phyloP scores from a whole-genome alignment of 2,329 filamentous ascomycete genomes.

The Emericellopsis atlantica region DNA sequence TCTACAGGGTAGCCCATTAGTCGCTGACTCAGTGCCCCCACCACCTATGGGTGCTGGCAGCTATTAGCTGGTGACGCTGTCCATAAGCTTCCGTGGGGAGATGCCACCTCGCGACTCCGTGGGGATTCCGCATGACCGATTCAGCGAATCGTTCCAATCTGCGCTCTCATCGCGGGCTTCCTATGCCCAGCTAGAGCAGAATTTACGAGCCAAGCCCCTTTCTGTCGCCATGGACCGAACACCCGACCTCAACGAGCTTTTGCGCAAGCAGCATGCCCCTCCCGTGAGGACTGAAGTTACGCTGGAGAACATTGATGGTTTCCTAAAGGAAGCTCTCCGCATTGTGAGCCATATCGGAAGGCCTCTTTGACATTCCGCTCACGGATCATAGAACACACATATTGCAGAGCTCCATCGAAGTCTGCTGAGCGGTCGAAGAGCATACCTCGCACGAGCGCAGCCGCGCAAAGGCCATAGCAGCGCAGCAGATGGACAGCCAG shows the following conservation, averaged over 20 bases:
- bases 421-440: conserved; percentile 70
- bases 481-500: conserved; percentile 27
- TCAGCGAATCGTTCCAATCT: no score
- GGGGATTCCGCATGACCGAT: no score
- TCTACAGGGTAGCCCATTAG: no score
- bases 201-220: no score
- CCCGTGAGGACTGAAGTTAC: conserved; percentile 29
- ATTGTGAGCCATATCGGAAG: conserved; percentile 47
- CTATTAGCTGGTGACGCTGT: no score
- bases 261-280: conserved; percentile 44
- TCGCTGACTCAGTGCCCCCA: no score
- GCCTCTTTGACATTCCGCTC: neutral
- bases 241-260: conserved; percentile 53
- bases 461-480: conserved; percentile 43
- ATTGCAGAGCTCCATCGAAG: conserved; percentile 71
- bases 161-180: no score
- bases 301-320: conserved; percentile 58
- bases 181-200: no score
- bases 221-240: conserved; percentile 47
- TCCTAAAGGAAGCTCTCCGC: conserved; percentile 85
- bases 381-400: conserved; percentile 56
- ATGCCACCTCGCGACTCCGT: no score
- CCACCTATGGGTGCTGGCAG: no score
- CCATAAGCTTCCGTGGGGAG: no score
- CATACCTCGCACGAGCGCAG: conserved; percentile 76